Evolutionary conservation across 164 flowering plant genomes (phyloP).

Genomic region (Chloranthus sessilifolius): DNA sequence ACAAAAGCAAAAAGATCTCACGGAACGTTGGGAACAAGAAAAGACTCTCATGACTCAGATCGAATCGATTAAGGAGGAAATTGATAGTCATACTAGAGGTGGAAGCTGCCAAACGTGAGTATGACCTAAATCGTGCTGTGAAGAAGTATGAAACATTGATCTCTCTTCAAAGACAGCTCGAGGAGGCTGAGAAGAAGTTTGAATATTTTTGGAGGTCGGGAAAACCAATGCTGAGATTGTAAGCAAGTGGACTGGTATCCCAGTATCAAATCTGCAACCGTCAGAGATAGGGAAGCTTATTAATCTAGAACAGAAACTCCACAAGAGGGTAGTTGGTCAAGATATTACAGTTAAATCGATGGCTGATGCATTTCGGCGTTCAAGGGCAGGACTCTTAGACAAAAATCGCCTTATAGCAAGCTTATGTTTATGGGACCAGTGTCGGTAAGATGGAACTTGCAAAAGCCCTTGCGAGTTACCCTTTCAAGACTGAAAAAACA

Average conservation of each 20-base stretch:
- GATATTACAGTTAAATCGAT: slow-evolving; percentile 90
- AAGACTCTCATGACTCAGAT: slow-evolving; percentile 70
- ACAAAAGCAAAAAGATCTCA: slow-evolving; percentile 70
- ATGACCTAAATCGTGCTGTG: slow-evolving; percentile 84
- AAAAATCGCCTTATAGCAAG: slow-evolving; percentile 91
- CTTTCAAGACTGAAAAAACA: slow-evolving; percentile 85
- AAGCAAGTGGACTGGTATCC: slow-evolving; percentile 97
- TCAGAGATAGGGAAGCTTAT: slow-evolving; percentile 85
- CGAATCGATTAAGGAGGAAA: slow-evolving; percentile 90
- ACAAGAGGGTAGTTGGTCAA: slow-evolving; percentile 84
- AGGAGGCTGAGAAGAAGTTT: slow-evolving; percentile 80
- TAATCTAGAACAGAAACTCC: slow-evolving; percentile 63
- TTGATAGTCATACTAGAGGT: slow-evolving; percentile 84
- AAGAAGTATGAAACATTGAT: slow-evolving; percentile 88
- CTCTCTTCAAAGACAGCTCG: slow-evolving; percentile 75
- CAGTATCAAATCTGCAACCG: slow-evolving; percentile 83
- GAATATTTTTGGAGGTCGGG: slow-evolving; percentile 65
- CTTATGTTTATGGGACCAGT: slow-evolving; percentile 99
- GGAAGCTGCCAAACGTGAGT: slow-evolving; percentile 96
- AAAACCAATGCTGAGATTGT: slow-evolving; percentile 80
- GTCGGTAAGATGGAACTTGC: slow-evolving; percentile 98
- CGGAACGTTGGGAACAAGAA: slow-evolving; percentile 77
- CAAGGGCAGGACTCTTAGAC: slow-evolving; percentile 88
- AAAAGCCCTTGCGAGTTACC: slow-evolving; percentile 79
- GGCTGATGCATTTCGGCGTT: slow-evolving; percentile 90